Conservation (phyloP, 2,329 filamentous ascomycete species). For the Fusarium sp. region DNA sequence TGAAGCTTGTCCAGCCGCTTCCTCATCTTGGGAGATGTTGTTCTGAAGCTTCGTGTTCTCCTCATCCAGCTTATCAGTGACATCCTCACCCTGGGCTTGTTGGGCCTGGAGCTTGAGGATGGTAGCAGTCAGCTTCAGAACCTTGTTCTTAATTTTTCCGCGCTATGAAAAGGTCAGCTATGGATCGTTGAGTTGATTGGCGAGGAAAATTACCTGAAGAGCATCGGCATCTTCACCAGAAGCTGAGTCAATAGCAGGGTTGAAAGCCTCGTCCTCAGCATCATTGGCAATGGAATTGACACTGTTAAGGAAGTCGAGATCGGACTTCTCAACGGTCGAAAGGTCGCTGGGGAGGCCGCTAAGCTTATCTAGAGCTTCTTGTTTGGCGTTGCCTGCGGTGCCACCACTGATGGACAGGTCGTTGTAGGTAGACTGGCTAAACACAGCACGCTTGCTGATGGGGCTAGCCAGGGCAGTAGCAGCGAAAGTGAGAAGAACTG, state of each 20-base stretch:
- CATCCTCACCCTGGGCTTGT: constrained; percentile 65
- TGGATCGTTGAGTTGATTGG: accelerated
- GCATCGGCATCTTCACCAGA: constrained; percentile 63
- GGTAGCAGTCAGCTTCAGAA: constrained; percentile 69
- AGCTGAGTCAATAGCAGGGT: constrained; percentile 66
- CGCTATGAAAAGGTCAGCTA: constrained; percentile 51
- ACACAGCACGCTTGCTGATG: constrained; percentile 50
- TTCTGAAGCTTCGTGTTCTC: constrained; percentile 68
- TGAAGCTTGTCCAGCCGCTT: constrained; percentile 63
- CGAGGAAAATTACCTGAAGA: constrained; percentile 57
- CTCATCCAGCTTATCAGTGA: constrained; percentile 60
- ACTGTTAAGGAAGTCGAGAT: constrained; percentile 65
- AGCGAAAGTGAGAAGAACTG: constrained; percentile 49
- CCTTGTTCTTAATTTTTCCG: constrained; percentile 74
- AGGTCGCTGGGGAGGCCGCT: constrained; percentile 58
- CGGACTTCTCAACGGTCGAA: constrained; percentile 61
- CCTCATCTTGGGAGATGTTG: constrained; percentile 66
- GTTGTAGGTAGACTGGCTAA: constrained; percentile 58
- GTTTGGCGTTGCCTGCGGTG: constrained; percentile 61
- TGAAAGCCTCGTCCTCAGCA: constrained; percentile 68
- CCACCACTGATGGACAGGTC: constrained; percentile 64
- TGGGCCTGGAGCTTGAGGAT: constrained; percentile 66
- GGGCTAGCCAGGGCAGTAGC: constrained; percentile 52
- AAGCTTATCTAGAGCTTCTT: constrained; percentile 61
- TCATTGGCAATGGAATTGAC: constrained; percentile 69